Base-by-base conservation (phyloP, 2,329 filamentous ascomycete genomes). In the Hypoxylon sp. region DNA sequence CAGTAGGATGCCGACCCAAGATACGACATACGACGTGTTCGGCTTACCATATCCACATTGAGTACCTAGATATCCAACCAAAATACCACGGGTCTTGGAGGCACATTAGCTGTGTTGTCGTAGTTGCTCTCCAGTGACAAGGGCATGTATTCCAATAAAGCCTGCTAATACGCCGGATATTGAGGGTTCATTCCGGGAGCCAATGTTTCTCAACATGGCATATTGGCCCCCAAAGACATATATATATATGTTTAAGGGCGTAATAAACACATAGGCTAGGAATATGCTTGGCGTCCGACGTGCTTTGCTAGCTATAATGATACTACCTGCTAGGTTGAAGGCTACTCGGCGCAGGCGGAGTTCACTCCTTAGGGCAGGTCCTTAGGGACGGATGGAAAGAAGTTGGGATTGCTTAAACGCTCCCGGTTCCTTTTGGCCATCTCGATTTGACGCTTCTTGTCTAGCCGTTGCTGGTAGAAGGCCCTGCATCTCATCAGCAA, bases 361-460 rank as follows among this genome's bases (percentile, higher is more conserved):
- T 44, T 58, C 17, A 42, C 37, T 19, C 62, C 48, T 73, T 57
- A 78, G 48, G 76, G 75, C 19, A 74, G 57, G 53, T 70, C 70
- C 62, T 88, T 92, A 1, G 95, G 95, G 0, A 96, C 94, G 46
- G 92, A 92, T 1, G 96, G 96, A 76, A 98, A 98, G 65, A 92
- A 88, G 26, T 86, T 88, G 1, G 94, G 92, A 76, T 94, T 91
- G 70, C 88, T 91, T 67, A 97, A 80, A 48, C 94, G 88, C 78
- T 98, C 93, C 47, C 91, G 89, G 76, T 95, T 96, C 57, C 92
- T 86, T 80, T 90, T 97, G 10, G 94, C 92, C 59, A 90, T 85
- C 76, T 96, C 93, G n/a, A 88, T 87, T 78, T 92, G 92, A 47
- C 90, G 87, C 76, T 94, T 91, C 77, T 91, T 92, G 78, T 94